Percentiles rank a stretch among this genome's conserved stretches.
phyloP scores from a whole-genome alignment of 1,284 basidiomycete species.

The Chalciporus piperatoides region DNA sequence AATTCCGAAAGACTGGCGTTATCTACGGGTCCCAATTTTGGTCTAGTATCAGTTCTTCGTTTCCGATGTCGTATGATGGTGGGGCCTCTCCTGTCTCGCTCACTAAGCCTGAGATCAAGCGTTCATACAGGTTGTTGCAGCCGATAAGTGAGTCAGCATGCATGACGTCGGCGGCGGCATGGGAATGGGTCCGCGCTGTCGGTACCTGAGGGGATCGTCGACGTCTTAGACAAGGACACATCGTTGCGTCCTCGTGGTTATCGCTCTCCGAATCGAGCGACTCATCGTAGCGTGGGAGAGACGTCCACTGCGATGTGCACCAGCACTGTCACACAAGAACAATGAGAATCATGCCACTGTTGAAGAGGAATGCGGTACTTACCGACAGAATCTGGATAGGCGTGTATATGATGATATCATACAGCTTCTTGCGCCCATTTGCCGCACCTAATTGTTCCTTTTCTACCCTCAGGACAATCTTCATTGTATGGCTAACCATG shows the following conservation, averaged over 20 bases:
- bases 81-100: conserved; percentile 62
- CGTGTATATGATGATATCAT: conserved; percentile 88
- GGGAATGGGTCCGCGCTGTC: conserved; percentile 6
- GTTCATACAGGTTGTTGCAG: conserved; percentile 50
- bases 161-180: neutral
- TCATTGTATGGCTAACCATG: conserved; percentile 74
- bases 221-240: conserved; percentile 42
- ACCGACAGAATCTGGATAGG: conserved; percentile 81
- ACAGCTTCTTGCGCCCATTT: conserved; percentile 72
- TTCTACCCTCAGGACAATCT: conserved; percentile 84
- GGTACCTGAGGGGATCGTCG: conserved; percentile 4
- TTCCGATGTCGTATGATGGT: conserved; percentile 61
- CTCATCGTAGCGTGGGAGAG: conserved; percentile 67
- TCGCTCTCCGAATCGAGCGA: conserved; percentile 32
- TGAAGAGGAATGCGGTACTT: conserved; percentile 29
- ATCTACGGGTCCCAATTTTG: no score
- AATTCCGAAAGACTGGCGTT: no score
- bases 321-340: conserved; percentile 50
- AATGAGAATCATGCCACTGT: neutral
- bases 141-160: conserved; percentile 32
- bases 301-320: conserved; percentile 74
- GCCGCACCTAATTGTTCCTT: conserved; percentile 75
- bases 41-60: no score
- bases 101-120: conserved; percentile 61
- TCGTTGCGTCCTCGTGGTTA: conserved; percentile 30